A percentile compares a stretch with the other conserved stretches of the same genome.
phyloP scores from a whole-genome alignment of 1,284 basidiomycete genomes.

The Microbotryum violaceum region DNA sequence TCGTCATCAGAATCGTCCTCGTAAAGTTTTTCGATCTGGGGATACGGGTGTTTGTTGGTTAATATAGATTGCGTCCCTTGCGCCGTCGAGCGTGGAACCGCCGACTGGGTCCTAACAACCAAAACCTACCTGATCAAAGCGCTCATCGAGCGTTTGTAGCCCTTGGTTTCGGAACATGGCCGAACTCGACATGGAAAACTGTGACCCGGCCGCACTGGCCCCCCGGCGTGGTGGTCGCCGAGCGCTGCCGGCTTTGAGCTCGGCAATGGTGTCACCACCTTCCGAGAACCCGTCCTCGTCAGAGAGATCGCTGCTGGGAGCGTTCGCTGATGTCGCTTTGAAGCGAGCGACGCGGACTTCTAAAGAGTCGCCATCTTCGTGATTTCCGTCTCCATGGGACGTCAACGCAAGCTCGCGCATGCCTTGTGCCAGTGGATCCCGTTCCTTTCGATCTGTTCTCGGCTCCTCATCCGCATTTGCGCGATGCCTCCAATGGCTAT shows the following conservation, averaged over 20 bases:
- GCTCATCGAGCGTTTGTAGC: conserved; percentile 78
- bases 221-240: conserved; percentile 67
- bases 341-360: not conserved
- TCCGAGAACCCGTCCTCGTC: conserved; percentile 48
- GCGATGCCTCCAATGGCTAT: conserved; percentile 22
- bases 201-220: conserved; percentile 46
- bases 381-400: conserved; percentile 57
- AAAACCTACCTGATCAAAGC: conserved; percentile 73
- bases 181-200: conserved; percentile 94
- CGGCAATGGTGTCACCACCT: conserved; percentile 64
- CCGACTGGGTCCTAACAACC: not conserved
- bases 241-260: conserved; percentile 56
- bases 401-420: too few species aligned
- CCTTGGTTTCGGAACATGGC: conserved; percentile 91
- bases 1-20: conserved; percentile 42
- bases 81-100: not conserved
- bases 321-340: not conserved
- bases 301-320: too few species aligned
- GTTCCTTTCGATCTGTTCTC: conserved; percentile 39
- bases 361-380: conserved; percentile 33
- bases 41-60: not conserved
- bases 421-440: too few species aligned
- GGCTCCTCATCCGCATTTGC: conserved; percentile 11
- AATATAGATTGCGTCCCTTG: conserved; percentile 38
- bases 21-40: conserved; percentile 67